phyloP scores from a whole-genome alignment of 192 early-diverging fungal species.

The Backusella luteola region DNA sequence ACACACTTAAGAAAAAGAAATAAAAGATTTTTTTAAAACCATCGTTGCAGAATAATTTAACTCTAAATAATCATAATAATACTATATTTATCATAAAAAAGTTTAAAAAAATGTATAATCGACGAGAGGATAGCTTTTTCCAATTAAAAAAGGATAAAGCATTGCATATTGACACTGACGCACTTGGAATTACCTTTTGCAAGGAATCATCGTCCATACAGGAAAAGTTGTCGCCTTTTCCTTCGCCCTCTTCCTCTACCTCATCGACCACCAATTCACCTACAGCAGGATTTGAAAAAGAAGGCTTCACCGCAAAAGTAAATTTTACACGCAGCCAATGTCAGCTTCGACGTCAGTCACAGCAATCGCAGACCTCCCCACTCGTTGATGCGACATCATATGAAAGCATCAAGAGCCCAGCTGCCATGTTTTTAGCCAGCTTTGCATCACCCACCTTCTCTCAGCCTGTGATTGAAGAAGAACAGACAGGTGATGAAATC shows the following conservation, averaged over 20 bases:
- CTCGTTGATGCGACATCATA: slow-evolving; percentile 24
- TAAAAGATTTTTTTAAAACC: not conserved
- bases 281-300: not conserved
- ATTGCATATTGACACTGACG: slow-evolving; percentile 30
- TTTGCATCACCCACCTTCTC: slow-evolving; percentile 17
- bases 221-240: not conserved
- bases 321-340: not conserved
- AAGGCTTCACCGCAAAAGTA: not conserved
- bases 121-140: not conserved
- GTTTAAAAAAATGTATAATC: slow-evolving; percentile 5
- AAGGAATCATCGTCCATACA: not conserved
- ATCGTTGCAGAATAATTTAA: not conserved
- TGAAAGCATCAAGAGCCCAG: slow-evolving; percentile 28
- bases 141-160: slow-evolving; percentile 7
- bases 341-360: slow-evolving; percentile 1
- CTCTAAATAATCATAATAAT: not conserved
- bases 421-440: slow-evolving; percentile 35
- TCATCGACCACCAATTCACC: slow-evolving; percentile 1
- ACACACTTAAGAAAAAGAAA: slow-evolving; percentile 1
- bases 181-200: slow-evolving; percentile 26
- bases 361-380: slow-evolving; percentile 1
- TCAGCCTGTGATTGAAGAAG: slow-evolving; percentile 21
- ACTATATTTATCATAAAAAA: not conserved
- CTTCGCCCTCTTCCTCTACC: slow-evolving; percentile 9
- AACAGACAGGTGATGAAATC: slow-evolving; percentile 69